Percentiles rank a stretch among this genome's conserved stretches.
phyloP scores from a whole-genome alignment of 768 basidiomycete genomes.

The Auricularia sp. region DNA sequence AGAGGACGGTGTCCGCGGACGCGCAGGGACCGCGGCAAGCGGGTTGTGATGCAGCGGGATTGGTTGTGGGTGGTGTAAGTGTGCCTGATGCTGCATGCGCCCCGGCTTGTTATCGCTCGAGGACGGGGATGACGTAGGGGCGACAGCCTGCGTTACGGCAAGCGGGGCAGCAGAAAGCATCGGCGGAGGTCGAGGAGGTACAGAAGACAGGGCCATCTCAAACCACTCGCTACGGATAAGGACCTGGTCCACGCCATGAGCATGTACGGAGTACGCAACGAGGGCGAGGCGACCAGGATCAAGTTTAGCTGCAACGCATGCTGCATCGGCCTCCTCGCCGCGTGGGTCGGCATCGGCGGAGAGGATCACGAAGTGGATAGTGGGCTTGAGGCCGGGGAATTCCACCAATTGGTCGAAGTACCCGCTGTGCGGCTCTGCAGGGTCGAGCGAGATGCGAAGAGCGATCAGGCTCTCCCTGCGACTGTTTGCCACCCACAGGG shows the following conservation, averaged over 20 bases:
- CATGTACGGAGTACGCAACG: slow-evolving; percentile 83
- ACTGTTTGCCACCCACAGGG: slow-evolving; percentile 80
- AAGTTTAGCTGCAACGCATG: slow-evolving; percentile 73
- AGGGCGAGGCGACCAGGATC: slow-evolving; percentile 66
- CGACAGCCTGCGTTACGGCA: slow-evolving; percentile 13
- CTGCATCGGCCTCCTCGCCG: slow-evolving; percentile 74
- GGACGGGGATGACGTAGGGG: slow-evolving; percentile 21
- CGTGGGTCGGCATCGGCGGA: slow-evolving; percentile 75
- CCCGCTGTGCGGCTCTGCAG: slow-evolving; percentile 44
- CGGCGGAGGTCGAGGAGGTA: slow-evolving; percentile 10
- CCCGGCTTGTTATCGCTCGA: slow-evolving; percentile 14
- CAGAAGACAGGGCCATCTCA: slow-evolving; percentile 47
- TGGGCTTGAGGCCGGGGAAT: slow-evolving; percentile 73
- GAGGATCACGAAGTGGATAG: slow-evolving; percentile 82
- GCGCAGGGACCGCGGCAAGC: slow-evolving; percentile 24
- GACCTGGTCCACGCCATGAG: slow-evolving; percentile 80
- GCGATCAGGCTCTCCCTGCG: slow-evolving; percentile 78
- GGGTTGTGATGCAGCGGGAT: slow-evolving; percentile 10
- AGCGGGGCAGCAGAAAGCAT: slow-evolving; percentile 18
- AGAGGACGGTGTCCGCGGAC: slow-evolving; percentile 58
- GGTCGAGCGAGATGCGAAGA: slow-evolving; percentile 60
- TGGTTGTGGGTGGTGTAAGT: slow-evolving; percentile 12
- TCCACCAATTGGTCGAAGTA: slow-evolving; percentile 77
- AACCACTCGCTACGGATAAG: slow-evolving; percentile 81
- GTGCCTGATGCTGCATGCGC: slow-evolving; percentile 6